Base-by-base conservation (phyloP, 179 eudicot genomes). In the Dionaea muscipula region DNA sequence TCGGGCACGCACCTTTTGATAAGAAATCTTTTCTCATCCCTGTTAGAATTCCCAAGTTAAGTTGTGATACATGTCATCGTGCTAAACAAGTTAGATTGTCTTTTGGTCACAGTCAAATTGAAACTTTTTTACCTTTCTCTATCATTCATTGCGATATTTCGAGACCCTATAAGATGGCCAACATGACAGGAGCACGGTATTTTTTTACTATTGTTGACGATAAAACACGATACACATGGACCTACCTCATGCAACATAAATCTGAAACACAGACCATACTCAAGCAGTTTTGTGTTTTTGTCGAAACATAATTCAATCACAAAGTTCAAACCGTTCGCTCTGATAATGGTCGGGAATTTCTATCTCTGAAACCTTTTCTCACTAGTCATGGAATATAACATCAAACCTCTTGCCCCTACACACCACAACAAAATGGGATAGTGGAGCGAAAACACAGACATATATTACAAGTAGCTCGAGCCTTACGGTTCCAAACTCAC, bases 141-240 rank as follows among this genome's bases (percentile, higher is more conserved):
- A 7, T 45, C 11, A 13, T 17, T 45, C 19, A 45, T 21, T 21
- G 7, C 17, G 49, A 45, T 45, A 18, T 45, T 1, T 45, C 4
- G 49, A 20, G 49, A 2, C 49, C 49, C 4, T 45, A 45, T 18
- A 2, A 6, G 2, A 45, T 19, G 17, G 10, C 7, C 7, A 5
- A 7, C 13, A 2, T 45, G 7, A 45, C 21, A 2, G 49, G 49
- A 2, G 23, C 49, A 2, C 23, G 4, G 7, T 45, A 45, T 45
- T 45, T 45, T 45, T 20, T 45, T 18, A 45, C 9, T 45, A 15
- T 45, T 45, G 21, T 45, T 45, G 21, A 45, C n/a, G 49, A 45
- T 21, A 17, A 45, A 17, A 2, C 49, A 5, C 21, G 49, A 2
- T 17, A 6, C 21, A 45, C 23, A 45, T 45, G 49, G 21, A 21